Conservation (phyloP, 257 asterid genomes). For the Plantago elongata region DNA sequence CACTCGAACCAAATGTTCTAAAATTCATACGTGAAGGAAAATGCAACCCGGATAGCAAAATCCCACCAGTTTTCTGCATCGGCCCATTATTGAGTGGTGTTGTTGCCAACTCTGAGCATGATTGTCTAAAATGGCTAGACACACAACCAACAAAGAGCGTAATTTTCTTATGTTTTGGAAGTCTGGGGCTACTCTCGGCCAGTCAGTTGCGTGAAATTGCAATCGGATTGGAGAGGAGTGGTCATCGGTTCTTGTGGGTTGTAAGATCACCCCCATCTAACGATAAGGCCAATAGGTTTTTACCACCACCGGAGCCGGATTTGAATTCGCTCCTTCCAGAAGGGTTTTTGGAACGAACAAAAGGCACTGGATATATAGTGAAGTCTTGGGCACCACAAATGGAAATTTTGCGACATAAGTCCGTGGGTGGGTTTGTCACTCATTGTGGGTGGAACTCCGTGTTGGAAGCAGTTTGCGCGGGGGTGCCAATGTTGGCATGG, state of each 20-base stretch:
- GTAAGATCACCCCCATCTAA: constrained; percentile 41
- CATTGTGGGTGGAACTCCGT: constrained; percentile 72
- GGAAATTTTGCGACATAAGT: constrained; percentile 38
- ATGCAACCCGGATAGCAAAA: constrained; percentile 31
- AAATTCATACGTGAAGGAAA: constrained; percentile 31
- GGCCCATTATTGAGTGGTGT: constrained; percentile 45
- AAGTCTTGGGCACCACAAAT: constrained; percentile 65
- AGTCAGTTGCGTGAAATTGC: constrained; percentile 46
- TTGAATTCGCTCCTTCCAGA: constrained; percentile 36
- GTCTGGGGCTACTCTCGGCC: constrained; percentile 34
- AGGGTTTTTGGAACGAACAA: constrained; percentile 46
- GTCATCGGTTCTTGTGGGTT: constrained; percentile 48
- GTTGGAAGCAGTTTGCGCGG: constrained; percentile 50
- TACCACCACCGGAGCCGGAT: constrained; percentile 34
- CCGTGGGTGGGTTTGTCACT: constrained; percentile 60
- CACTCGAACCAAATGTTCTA: constrained; percentile 29
- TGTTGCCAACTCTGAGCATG: constrained; percentile 9
- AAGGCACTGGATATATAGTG: constrained; percentile 39
- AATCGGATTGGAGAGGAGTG: constrained; percentile 43
- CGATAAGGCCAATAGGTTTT: constrained; percentile 23
- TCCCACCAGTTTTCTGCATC: constrained; percentile 52
- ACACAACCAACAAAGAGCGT: constrained; percentile 50
- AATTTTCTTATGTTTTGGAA: constrained; percentile 55
- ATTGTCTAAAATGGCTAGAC: constrained; percentile 56
- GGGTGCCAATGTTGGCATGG: constrained; percentile 66